Evolutionary conservation across 345 rosid genomes (phyloP).

Genomic region (Barbarea vulgaris): DNA sequence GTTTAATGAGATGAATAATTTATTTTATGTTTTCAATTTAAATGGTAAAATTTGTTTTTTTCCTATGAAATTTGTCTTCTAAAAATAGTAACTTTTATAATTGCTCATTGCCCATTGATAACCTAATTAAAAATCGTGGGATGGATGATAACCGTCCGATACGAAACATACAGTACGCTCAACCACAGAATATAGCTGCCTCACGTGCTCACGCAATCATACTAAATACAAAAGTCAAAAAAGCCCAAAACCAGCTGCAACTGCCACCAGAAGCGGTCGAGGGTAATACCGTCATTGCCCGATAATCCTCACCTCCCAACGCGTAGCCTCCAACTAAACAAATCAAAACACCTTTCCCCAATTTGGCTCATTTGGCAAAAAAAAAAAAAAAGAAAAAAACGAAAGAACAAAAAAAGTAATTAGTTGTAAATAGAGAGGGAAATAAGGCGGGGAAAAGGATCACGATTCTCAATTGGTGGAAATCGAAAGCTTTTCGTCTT

Average conservation of each 20-base stretch:
- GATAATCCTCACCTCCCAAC: constrained; percentile 19
- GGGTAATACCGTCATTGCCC: constrained; percentile 8
- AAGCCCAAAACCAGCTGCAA: constrained; percentile 36
- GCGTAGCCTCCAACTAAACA: constrained; percentile 19
- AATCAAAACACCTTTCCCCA: constrained; percentile 27
- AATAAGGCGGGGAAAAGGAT: constrained; percentile 39
- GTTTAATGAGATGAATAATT: not conserved
- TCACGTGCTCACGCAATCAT: constrained; percentile 34
- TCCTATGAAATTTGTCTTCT: not conserved
- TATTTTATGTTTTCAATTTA: not conserved
- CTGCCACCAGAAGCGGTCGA: constrained; percentile 32
- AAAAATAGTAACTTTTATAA: not conserved
- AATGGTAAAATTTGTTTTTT: not conserved
- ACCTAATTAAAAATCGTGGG: not conserved
- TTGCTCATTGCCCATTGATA: not conserved
- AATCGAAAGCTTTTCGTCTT: constrained; percentile 8
- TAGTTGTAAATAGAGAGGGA: constrained; percentile 33
- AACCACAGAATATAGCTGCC: constrained; percentile 7
- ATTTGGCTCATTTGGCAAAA: constrained; percentile 4
- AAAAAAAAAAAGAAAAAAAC: not conserved
- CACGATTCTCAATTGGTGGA: constrained; percentile 9
- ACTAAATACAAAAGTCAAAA: constrained; percentile 19
- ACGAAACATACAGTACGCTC: not conserved
- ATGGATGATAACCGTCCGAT: constrained; percentile 16
- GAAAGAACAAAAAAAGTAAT: not conserved